A percentile compares a stretch with the other conserved stretches of the same genome.
These are phyloP conservation scores for Naganishia sp. DNA, from an alignment of 1,284 basidiomycete species.

Conservation along the genomic window DNA sequence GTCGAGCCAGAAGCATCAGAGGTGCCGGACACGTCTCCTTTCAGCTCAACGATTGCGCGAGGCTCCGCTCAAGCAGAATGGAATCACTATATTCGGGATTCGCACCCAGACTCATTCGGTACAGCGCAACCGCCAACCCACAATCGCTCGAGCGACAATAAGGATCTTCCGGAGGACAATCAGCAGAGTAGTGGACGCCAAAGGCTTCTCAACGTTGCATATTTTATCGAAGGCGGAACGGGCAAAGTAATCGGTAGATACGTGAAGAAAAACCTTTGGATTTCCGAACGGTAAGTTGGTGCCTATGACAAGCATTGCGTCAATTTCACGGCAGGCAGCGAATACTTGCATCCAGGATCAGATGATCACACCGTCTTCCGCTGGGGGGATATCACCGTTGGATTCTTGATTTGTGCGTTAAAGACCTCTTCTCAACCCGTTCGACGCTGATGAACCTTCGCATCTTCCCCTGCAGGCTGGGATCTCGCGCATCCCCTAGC, in stretches of 20 bases:
- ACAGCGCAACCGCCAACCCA: not conserved
- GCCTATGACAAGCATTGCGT: not conserved
- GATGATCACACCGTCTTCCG: constrained; percentile 45
- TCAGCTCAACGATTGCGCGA: constrained; percentile 30
- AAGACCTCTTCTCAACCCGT: not conserved
- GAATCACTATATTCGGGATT: constrained; percentile 31
- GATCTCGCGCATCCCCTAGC: constrained; percentile 50
- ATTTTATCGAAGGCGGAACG: constrained; percentile 45
- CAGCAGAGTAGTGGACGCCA: not conserved
- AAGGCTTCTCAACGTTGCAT: constrained; percentile 46
- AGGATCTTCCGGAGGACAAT: constrained; percentile 26
- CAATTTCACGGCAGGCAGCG: constrained; percentile 32
- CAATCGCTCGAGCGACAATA: constrained; percentile 25
- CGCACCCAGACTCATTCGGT: constrained; percentile 15
- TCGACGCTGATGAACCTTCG: not conserved
- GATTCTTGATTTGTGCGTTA: constrained; percentile 49
- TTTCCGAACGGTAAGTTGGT: constrained; percentile 48
- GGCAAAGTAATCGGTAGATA: constrained; percentile 45
- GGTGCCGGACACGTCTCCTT: constrained; percentile 17
- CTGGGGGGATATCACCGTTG: constrained; percentile 50
- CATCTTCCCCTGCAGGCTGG: constrained; percentile 44
- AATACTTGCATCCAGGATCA: constrained; percentile 47
- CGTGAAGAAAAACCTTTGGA: constrained; percentile 53
- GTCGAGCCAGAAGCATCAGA: constrained; percentile 37
- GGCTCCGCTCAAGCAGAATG: not conserved